A percentile compares a stretch with the other conserved stretches of the same genome.
Evolutionary conservation across 2,329 filamentous ascomycete species (phyloP).

Genomic region (Aspergillus sergii): DNA sequence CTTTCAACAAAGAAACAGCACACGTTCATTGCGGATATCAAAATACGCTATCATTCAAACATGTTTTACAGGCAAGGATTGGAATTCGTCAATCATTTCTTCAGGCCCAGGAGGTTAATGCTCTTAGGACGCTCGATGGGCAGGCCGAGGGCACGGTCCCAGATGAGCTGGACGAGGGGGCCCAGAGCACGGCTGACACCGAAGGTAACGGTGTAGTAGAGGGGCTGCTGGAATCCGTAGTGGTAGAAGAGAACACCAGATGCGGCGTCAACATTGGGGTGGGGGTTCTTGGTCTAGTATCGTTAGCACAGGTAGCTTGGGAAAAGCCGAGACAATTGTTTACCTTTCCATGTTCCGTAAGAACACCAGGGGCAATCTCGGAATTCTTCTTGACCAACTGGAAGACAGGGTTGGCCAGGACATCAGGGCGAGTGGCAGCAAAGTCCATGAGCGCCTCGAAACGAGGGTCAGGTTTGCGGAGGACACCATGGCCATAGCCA

Average conservation of each 20-base stretch:
- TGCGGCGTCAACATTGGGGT: conserved; percentile 92
- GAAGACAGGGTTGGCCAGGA: conserved; percentile 86
- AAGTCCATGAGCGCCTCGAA: conserved; percentile 98
- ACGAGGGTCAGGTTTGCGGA: conserved; percentile 94
- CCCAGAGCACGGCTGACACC: conserved; percentile 73
- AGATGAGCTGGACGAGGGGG: conserved; percentile 90
- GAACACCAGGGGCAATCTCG: conserved; percentile 83
- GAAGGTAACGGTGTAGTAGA: conserved; percentile 83
- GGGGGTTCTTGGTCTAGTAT: conserved; percentile 83
- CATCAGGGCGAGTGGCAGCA: conserved; percentile 79
- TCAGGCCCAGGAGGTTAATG: conserved; percentile 85
- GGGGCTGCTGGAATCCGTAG: conserved; percentile 94
- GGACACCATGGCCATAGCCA: conserved; percentile 92
- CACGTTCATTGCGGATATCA: neutral
- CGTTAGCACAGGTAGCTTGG: conserved; percentile 11
- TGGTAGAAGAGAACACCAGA: conserved; percentile 97
- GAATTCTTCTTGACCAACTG: conserved; percentile 92
- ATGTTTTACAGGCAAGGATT: neutral
- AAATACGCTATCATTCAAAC: conserved; percentile 1
- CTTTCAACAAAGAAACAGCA: neutral
- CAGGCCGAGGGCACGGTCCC: conserved; percentile 90
- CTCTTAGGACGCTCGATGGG: conserved; percentile 98
- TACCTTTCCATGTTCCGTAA: conserved; percentile 90
- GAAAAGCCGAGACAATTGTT: conserved; percentile 12
- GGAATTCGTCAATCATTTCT: conserved; percentile 55